Conservation (phyloP, 495 filamentous ascomycete genomes). For the Penicillium lagena region DNA sequence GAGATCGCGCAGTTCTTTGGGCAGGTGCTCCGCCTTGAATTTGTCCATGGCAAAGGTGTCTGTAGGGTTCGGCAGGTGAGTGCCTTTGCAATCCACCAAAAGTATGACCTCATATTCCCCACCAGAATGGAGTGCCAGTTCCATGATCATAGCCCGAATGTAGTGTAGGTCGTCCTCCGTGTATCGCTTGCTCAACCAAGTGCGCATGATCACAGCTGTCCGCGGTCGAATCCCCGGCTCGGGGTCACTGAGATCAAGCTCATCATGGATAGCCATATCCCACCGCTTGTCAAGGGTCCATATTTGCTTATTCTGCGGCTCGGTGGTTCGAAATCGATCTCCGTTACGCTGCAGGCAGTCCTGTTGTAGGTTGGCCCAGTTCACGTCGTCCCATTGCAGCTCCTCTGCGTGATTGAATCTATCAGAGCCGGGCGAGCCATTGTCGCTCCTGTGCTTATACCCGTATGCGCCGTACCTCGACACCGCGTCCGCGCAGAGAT, state of each 20-base stretch:
- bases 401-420: conserved; percentile 3
- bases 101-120: conserved; percentile 70
- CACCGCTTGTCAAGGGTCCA: conserved; percentile 1
- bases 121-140: conserved; percentile 62
- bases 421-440: background rate
- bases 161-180: conserved; percentile 60
- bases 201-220: conserved; percentile 64
- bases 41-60: conserved; percentile 41
- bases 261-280: background rate
- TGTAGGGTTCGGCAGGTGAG: conserved; percentile 30
- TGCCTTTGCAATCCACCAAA: conserved; percentile 61
- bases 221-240: conserved; percentile 21
- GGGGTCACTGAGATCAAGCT: background rate
- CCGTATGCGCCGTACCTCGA: conserved; percentile 43
- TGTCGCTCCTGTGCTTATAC: background rate
- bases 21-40: conserved; percentile 40
- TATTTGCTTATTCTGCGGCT: background rate
- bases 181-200: conserved; percentile 60
- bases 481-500: conserved; percentile 42
- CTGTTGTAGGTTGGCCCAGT: conserved; percentile 63
- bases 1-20: conserved; percentile 57
- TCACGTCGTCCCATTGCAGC: conserved; percentile 55
- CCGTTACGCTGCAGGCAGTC: conserved; percentile 55
- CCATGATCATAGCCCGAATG: conserved; percentile 64
- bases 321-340: conserved; percentile 36